Evolutionary conservation across 2,329 filamentous ascomycete species (phyloP), one percentile per base, ranked within the genome.

Genomic region (Arthrobotrys iridis): DNA sequence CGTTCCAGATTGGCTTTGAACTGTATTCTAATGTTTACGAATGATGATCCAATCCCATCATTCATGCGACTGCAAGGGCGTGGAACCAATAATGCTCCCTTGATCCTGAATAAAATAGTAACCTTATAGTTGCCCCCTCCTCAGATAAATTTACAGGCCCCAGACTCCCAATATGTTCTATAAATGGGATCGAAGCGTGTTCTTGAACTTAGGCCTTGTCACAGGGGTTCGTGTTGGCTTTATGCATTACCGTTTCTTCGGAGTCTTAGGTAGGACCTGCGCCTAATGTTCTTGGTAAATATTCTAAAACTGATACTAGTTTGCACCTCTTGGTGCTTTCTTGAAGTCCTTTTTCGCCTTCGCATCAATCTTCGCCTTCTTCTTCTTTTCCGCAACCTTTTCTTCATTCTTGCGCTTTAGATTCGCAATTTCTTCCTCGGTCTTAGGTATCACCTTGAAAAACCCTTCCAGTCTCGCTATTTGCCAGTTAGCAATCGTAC

Each of bases 331-430:
- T 11, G 94, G 93, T 4, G 63, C 63, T 84, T 94, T 97, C 84
- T 97, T 99, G 20, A 89, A 88, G 77, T 92, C 92, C 78, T 93
- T 93, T 87, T 98, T 99, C 78, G 93, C 92, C 85, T 97, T 97
- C 80, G 94, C 93, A 70, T 96, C 93, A 77, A 92, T 89, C 87
- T 97, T 99, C 79, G 91, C 86, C 84, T 93, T 96, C 87, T 98
- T 98, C 85, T 94, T 97, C 83, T 93, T 93, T 79, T 93, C 91
- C 79, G 93, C 93, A 30, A 92, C 86, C 85, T 96, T 96, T 84
- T 93, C 92, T 60, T 98, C 94, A 37, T 95, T 87, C 85, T 98
- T 99, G 78, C 95, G 88, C 87, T 99, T 99, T 80, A 96, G 84
- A 43, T 83, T 89, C 63, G 90, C 90, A 83, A 94, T 91, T 84